Evolutionary conservation across 2,329 filamentous ascomycete genomes (phyloP).

Genomic region (Microcyclospora tardicrescens): DNA sequence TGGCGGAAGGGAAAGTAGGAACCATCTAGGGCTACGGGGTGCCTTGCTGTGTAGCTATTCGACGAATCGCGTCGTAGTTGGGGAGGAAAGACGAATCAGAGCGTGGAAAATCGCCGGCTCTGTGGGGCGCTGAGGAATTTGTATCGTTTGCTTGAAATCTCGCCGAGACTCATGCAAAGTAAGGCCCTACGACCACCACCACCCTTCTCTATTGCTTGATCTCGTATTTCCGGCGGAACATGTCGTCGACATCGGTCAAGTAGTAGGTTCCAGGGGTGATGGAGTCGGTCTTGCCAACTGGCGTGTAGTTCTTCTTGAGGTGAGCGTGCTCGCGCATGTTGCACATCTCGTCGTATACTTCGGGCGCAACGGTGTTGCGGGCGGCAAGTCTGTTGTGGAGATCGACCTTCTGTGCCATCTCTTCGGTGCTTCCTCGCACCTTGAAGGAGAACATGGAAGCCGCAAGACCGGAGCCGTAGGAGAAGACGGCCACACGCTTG

Average conservation of each 20-base stretch:
- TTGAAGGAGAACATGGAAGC: conserved; percentile 39
- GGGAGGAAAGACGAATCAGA: no score
- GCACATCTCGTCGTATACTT: conserved; percentile 42
- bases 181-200: no score
- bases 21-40: no score
- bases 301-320: conserved; percentile 37
- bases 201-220: conserved; percentile 30
- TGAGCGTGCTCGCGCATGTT: conserved; percentile 39
- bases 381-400: conserved; percentile 33
- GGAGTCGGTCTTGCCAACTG: conserved; percentile 30
- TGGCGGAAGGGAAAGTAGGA: no score
- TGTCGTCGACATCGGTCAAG: conserved; percentile 36
- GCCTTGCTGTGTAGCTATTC: no score
- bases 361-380: conserved; percentile 32
- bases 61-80: no score
- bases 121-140: no score
- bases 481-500: conserved; percentile 40
- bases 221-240: conserved; percentile 39
- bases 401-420: conserved; percentile 36
- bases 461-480: conserved; percentile 40
- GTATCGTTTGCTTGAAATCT: no score
- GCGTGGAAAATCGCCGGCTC: no score
- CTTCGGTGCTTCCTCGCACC: conserved; percentile 33
- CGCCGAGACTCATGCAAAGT: no score
- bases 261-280: conserved; percentile 39